Conservation (phyloP, 2,329 filamentous ascomycete genomes). For the Calonectria fujianensis region DNA sequence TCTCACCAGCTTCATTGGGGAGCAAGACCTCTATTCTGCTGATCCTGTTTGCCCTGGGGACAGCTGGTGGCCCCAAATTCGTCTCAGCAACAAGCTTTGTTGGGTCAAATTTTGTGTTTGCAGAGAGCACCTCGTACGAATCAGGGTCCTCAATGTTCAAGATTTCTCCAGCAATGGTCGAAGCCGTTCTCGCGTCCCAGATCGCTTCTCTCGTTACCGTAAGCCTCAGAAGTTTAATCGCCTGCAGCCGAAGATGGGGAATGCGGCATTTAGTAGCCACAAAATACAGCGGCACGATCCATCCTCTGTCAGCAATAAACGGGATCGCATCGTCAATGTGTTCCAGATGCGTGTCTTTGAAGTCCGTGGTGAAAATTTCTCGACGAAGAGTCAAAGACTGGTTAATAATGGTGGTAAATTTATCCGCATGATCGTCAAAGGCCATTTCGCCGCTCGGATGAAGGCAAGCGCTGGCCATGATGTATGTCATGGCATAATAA, state of each 20-base stretch:
- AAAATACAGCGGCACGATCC: conserved; percentile 15
- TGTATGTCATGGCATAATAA: conserved; percentile 2
- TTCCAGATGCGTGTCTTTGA: conserved; percentile 1
- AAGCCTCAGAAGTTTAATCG: not conserved
- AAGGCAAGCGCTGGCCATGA: conserved; percentile 7
- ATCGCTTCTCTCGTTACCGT: not conserved
- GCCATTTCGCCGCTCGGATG: conserved; percentile 6
- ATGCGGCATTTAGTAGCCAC: conserved; percentile 4
- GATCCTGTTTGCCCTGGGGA: not conserved
- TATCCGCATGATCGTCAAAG: not conserved
- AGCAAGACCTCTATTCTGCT: not conserved
- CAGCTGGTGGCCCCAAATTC: not conserved
- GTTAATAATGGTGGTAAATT: not conserved
- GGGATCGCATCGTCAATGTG: not conserved
- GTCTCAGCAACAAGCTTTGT: too few relatives aligned
- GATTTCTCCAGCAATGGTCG: not conserved
- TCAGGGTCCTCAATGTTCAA: not conserved
- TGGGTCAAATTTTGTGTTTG: not conserved
- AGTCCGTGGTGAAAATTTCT: not conserved
- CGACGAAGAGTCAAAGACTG: not conserved
- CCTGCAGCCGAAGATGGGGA: not conserved
- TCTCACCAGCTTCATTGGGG: not conserved
- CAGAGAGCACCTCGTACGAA: not conserved
- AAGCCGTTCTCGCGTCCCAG: not conserved
- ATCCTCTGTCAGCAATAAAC: conserved; percentile 5